Evolutionary conservation across 495 filamentous ascomycete genomes (phyloP).

Genomic region (Trichoderma reesei): DNA sequence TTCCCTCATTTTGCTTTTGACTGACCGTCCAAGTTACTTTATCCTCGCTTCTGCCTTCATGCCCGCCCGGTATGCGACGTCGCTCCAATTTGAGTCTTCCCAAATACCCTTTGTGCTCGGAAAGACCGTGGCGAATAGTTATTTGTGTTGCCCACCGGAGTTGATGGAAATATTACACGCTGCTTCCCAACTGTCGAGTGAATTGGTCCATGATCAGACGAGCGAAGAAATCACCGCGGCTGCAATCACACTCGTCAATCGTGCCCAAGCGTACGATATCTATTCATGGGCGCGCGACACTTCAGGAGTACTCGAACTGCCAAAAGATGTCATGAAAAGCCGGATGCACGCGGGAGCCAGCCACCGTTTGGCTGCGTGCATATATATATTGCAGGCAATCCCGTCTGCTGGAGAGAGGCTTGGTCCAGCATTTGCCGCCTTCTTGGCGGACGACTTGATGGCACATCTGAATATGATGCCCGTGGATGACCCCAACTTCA

Average conservation of each 20-base stretch:
- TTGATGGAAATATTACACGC: constrained; percentile 29
- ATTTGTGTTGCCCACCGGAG: constrained; percentile 35
- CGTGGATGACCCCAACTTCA: constrained; percentile 37
- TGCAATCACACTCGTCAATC: constrained; percentile 18
- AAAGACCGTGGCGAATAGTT: constrained; percentile 33
- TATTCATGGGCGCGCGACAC: constrained; percentile 28
- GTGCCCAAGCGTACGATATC: constrained; percentile 25
- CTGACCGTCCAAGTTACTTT: constrained; percentile 17
- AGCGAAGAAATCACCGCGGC: constrained; percentile 3
- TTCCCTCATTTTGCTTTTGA: neutral
- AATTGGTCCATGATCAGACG: neutral
- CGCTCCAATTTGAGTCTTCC: constrained; percentile 8
- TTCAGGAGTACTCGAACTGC: constrained; percentile 18
- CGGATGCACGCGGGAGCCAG: constrained; percentile 35
- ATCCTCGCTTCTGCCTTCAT: constrained; percentile 27
- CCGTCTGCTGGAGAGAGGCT: constrained; percentile 15
- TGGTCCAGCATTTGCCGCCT: constrained; percentile 14
- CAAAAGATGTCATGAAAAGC: constrained; percentile 17
- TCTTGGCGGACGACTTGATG: constrained; percentile 32
- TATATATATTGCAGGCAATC: constrained; percentile 27
- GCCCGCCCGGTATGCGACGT: constrained; percentile 8
- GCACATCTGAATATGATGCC: constrained; percentile 34
- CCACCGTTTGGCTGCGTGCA: constrained; percentile 35
- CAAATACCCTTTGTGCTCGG: constrained; percentile 26
- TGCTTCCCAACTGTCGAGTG: constrained; percentile 23